Evolutionary conservation across 2,329 filamentous ascomycete genomes (phyloP).

Genomic region (Dothistroma pini): DNA sequence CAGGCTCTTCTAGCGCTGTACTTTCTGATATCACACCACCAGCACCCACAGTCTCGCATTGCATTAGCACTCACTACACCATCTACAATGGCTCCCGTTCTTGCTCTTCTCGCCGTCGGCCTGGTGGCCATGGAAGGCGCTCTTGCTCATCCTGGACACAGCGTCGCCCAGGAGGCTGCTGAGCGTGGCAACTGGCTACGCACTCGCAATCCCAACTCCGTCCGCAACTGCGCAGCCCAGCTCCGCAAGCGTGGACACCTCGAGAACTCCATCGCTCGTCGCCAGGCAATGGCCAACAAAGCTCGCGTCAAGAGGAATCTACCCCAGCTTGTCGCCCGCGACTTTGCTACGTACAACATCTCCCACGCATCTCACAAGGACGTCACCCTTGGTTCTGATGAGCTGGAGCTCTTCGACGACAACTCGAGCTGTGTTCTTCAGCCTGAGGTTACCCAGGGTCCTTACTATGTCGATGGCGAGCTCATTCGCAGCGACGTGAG

Average conservation of each 20-base stretch:
- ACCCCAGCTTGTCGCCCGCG: slow-evolving; percentile 22
- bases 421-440: slow-evolving; percentile 31
- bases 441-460: slow-evolving; percentile 31
- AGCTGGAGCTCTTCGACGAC: slow-evolving; percentile 21
- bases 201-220: slow-evolving; percentile 20
- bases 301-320: slow-evolving; percentile 23
- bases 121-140: slow-evolving; percentile 12
- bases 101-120: slow-evolving; percentile 16
- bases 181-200: slow-evolving; percentile 22
- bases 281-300: slow-evolving; percentile 21
- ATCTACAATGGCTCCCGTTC: slow-evolving; percentile 15
- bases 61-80: neutral
- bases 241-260: slow-evolving; percentile 21
- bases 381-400: slow-evolving; percentile 23
- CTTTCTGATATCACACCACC: neutral
- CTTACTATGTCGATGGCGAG: slow-evolving; percentile 27
- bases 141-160: slow-evolving; percentile 27
- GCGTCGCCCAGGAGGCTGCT: slow-evolving; percentile 21
- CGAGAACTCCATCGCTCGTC: slow-evolving; percentile 22
- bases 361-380: slow-evolving; percentile 22
- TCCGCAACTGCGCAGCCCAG: slow-evolving; percentile 22
- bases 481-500: slow-evolving; percentile 41
- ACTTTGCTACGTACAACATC: slow-evolving; percentile 25
- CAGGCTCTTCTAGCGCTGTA: neutral
- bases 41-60: neutral